These are phyloP conservation scores for Boletus rubropictus DNA, from an alignment of 768 basidiomycete genomes.

Conservation along the genomic window DNA sequence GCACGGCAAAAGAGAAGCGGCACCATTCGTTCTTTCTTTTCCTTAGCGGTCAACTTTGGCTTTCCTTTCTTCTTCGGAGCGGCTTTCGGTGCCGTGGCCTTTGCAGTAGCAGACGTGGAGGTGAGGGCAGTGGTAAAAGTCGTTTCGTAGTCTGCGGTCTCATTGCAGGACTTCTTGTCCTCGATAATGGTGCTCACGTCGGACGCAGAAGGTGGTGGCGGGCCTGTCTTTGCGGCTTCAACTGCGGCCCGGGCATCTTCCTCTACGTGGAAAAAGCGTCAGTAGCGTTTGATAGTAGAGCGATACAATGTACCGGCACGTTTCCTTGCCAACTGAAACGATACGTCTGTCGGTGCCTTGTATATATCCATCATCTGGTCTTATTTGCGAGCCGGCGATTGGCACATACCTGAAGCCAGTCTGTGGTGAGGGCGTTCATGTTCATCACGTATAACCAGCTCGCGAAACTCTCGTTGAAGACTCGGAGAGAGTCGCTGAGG, in stretches of 20 bases:
- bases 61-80: conserved; percentile 51
- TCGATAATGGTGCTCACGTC: conserved; percentile 19
- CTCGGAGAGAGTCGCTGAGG: conserved; percentile 69
- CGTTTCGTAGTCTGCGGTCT: conserved; percentile 31
- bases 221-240: conserved; percentile 45
- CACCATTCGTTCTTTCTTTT: conserved; percentile 79
- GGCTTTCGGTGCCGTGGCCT: conserved; percentile 36
- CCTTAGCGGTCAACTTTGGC: conserved; percentile 65
- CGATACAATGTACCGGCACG: conserved; percentile 47
- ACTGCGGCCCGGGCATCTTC: conserved; percentile 49
- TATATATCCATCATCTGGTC: background rate
- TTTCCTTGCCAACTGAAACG: conserved; percentile 51
- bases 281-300: background rate
- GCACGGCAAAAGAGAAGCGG: conserved; percentile 14
- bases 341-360: conserved; percentile 56
- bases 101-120: conserved; percentile 34
- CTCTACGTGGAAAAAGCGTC: conserved; percentile 37
- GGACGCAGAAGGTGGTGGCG: conserved; percentile 21
- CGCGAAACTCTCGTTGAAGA: conserved; percentile 91
- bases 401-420: conserved; percentile 73
- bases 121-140: conserved; percentile 27
- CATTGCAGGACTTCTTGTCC: conserved; percentile 28
- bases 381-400: background rate
- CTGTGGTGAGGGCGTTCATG: conserved; percentile 92
- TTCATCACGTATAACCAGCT: conserved; percentile 89